These are phyloP conservation scores for Aspergillus carlsbadensis DNA, from an alignment of 495 filamentous ascomycete genomes.

Conservation along the genomic window DNA sequence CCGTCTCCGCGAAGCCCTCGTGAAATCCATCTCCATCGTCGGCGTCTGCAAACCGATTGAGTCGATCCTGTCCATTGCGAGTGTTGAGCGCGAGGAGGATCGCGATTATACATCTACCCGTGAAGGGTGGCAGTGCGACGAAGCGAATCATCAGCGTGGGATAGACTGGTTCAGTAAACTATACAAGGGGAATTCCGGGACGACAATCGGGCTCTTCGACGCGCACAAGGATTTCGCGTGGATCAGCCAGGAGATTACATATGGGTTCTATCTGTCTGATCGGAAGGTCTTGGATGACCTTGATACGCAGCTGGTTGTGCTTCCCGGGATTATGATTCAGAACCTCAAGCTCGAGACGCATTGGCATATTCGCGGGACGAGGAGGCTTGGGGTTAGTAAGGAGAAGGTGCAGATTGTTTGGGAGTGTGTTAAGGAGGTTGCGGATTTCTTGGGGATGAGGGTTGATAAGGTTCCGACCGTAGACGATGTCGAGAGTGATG, in stretches of 20 bases:
- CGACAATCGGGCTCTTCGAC: neutral
- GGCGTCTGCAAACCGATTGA: neutral
- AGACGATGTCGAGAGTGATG: neutral
- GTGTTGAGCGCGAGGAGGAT: neutral
- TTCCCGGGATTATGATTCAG: slow-evolving; percentile 1
- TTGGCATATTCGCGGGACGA: slow-evolving; percentile 1
- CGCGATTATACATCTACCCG: neutral
- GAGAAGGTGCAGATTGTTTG: neutral
- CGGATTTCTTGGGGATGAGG: neutral
- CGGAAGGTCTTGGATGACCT: neutral
- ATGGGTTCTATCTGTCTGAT: neutral
- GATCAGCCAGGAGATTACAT: neutral
- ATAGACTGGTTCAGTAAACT: neutral
- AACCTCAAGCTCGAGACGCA: neutral
- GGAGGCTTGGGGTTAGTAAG: neutral
- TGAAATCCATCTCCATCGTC: neutral
- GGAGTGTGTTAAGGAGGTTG: neutral
- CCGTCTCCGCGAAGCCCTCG: neutral
- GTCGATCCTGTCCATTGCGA: neutral
- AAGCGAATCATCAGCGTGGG: neutral
- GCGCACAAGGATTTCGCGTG: neutral
- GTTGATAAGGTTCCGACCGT: neutral
- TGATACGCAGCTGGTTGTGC: neutral
- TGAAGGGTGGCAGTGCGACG: neutral
- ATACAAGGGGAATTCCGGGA: neutral